Evolutionary conservation across 805 yeast genomes (phyloP), one percentile per base, ranked within the genome.

Genomic region (Ascoidea tarda): DNA sequence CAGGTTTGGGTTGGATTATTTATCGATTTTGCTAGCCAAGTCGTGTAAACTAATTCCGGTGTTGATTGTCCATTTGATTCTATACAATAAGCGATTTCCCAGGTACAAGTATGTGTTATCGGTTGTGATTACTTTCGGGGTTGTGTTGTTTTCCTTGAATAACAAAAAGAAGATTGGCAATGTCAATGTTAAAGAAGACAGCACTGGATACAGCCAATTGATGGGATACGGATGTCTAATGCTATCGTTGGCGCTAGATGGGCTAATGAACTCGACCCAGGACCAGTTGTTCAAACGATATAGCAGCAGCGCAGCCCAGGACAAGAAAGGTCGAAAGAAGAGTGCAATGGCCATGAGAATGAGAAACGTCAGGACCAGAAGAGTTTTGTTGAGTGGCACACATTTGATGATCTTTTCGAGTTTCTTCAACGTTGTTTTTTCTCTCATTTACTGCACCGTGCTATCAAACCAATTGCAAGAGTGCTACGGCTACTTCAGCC

Each of bases 11-110:
- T 91, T 93, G 38, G 96, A 87, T 62, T 93, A 86, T 63, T 69
- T 93, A 61, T 84, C 95, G 0, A 84, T 79, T 59, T 75, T 91
- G 57, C 74, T 93, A 55, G 95, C 96, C 16, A 93, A 93, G 63
- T 84, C 96, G 52, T 91, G 98, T 65, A 93, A 93, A 62, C 74
- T 93, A 65, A 79, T 93, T 28, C 99, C 99, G 0, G 96, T 91
- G n/a, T 81, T 93, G 84, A 63, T 86, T 42, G 85, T 93, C 2
- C 96, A 89, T 61, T 69, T 82, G 53, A 59, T 80, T 14, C 60
- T 87, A 10, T 91, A 89, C 67, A 73, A 84, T 47, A 78, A 85
- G 4, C 69, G 67, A 51, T 91, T 87, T 65, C 89, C 96, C 0
- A 52, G 66, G 1, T 80, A 82, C 67, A 93, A 93, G 66, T 86